These are phyloP conservation scores for Mortierella sp. DNA, from an alignment of 371 early-diverging fungal species.

Conservation along the genomic window DNA sequence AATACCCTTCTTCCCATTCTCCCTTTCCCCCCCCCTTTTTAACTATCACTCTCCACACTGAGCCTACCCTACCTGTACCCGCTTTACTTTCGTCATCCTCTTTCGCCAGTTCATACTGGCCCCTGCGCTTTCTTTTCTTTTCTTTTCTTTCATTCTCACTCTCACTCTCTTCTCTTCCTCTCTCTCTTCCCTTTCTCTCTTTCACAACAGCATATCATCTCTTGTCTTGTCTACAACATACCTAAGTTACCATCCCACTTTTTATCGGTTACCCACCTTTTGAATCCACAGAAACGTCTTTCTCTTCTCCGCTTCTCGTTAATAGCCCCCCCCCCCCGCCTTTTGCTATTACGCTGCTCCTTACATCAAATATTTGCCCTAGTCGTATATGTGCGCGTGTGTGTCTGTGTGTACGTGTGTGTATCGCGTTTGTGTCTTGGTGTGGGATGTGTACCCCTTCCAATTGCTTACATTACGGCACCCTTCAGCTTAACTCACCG, in stretches of 20 bases:
- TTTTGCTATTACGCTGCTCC: neutral
- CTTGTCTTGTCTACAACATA: neutral
- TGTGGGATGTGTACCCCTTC: neutral
- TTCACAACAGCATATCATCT: neutral
- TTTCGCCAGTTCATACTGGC: constrained; percentile 1
- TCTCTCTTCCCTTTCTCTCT: neutral
- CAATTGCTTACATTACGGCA: neutral
- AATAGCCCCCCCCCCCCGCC: neutral
- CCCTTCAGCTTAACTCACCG: neutral
- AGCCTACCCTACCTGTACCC: neutral
- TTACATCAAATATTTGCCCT: neutral
- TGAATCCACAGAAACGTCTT: neutral
- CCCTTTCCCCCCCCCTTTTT: neutral
- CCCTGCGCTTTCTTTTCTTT: neutral
- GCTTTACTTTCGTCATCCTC: neutral
- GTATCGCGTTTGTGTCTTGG: neutral
- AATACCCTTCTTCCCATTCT: neutral
- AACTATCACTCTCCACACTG: neutral
- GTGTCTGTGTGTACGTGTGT: constrained; percentile 4
- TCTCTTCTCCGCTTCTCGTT: neutral
- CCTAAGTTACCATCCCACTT: neutral
- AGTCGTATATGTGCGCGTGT: constrained; percentile 3
- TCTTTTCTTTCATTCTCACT: neutral
- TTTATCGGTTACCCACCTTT: neutral
- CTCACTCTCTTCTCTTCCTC: neutral